A percentile compares a stretch with the other conserved stretches of the same genome.
Evolutionary conservation across 306 rosid species (phyloP).

Genomic region (Parietaria judaica): DNA sequence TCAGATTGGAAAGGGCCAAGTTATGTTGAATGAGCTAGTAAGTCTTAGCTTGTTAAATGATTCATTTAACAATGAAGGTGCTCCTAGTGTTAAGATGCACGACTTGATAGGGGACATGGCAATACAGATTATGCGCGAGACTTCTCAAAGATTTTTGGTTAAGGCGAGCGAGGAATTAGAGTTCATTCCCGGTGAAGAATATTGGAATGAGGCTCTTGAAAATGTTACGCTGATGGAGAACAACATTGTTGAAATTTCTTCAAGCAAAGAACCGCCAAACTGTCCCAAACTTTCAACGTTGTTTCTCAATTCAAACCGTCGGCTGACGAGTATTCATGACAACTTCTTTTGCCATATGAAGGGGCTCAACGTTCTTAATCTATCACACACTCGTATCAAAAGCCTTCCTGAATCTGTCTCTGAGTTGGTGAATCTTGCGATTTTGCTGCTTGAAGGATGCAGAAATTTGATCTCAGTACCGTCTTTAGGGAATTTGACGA

Average conservation of each 20-base stretch:
- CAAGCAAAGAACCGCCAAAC: background rate
- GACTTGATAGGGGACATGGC: slow-evolving; percentile 14
- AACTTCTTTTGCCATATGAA: background rate
- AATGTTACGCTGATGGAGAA: slow-evolving; percentile 13
- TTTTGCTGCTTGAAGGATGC: background rate
- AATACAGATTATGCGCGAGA: background rate
- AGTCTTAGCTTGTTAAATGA: slow-evolving; percentile 1
- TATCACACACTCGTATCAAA: background rate
- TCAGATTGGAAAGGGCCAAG: background rate
- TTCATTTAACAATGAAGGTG: background rate
- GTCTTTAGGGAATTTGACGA: background rate
- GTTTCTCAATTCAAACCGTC: background rate
- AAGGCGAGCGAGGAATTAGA: background rate
- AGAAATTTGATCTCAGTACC: background rate
- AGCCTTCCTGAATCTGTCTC: background rate
- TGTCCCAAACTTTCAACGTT: slow-evolving; percentile 11
- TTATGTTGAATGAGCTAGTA: slow-evolving; percentile 4
- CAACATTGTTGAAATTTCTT: slow-evolving; percentile 1
- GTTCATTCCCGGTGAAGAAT: background rate
- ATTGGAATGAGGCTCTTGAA: slow-evolving; percentile 3
- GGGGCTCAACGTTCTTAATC: background rate
- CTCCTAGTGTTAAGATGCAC: slow-evolving; percentile 14
- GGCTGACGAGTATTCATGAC: background rate
- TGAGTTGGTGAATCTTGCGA: background rate
- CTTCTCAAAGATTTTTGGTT: background rate